phyloP scores from a whole-genome alignment of 441 rosid species.

The Aleurites moluccanus region DNA sequence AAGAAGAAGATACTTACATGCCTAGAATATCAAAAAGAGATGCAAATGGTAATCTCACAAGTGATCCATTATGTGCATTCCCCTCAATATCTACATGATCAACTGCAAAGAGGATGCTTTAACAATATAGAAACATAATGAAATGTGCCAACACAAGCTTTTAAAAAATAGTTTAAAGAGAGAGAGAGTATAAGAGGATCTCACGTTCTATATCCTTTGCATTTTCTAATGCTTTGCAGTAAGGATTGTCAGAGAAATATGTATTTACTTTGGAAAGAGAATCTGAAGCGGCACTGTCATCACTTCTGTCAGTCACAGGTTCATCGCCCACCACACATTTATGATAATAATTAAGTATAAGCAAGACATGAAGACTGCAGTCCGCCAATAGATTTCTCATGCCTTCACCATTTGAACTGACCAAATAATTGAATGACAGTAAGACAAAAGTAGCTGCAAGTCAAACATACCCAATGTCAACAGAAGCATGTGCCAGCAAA shows the following conservation, averaged over 20 bases:
- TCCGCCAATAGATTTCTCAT: slow-evolving; percentile 68
- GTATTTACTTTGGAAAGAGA: slow-evolving; percentile 55
- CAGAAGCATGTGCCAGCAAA: background rate
- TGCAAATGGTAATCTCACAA: slow-evolving; percentile 86
- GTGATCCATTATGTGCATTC: slow-evolving; percentile 53
- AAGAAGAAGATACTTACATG: slow-evolving; percentile 53
- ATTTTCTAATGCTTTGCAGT: slow-evolving; percentile 84
- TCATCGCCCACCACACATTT: slow-evolving; percentile 61
- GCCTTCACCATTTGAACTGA: slow-evolving; percentile 61
- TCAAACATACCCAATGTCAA: slow-evolving; percentile 31
- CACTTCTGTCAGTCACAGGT: slow-evolving; percentile 57
- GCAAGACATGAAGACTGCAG: slow-evolving; percentile 79
- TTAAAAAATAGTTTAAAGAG: slow-evolving; percentile 10
- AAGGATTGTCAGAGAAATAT: slow-evolving; percentile 73
- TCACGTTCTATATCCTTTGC: slow-evolving; percentile 92
- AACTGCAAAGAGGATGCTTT: slow-evolving; percentile 52
- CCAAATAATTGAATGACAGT: slow-evolving; percentile 86
- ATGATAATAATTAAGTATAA: slow-evolving; percentile 84
- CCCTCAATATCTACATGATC: slow-evolving; percentile 86
- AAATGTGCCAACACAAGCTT: slow-evolving; percentile 7
- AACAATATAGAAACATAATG: slow-evolving; percentile 11
- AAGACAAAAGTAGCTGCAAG: slow-evolving; percentile 85
- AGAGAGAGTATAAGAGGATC: slow-evolving; percentile 23
- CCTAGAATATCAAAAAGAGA: slow-evolving; percentile 93
- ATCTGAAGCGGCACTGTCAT: slow-evolving; percentile 59